These are phyloP conservation scores for Boletus rex-veris DNA, from an alignment of 768 basidiomycete species.

Conservation along the genomic window DNA sequence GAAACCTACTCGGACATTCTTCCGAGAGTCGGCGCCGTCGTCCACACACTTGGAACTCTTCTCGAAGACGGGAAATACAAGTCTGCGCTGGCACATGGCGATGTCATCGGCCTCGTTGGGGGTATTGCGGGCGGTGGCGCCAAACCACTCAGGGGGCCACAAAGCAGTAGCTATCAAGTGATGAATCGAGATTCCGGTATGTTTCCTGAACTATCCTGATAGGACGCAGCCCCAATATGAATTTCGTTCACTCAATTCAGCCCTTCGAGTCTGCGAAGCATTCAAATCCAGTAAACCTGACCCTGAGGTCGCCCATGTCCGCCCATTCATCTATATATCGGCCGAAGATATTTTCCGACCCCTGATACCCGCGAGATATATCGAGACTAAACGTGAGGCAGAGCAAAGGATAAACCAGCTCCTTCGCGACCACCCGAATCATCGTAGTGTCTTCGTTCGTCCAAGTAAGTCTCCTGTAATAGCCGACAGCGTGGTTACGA, in stretches of 20 bases:
- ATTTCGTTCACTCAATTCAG: slow-evolving; percentile 36
- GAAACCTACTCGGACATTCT: slow-evolving; percentile 69
- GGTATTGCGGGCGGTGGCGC: slow-evolving; percentile 42
- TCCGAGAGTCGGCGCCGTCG: slow-evolving; percentile 66
- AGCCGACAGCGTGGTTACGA: slow-evolving; percentile 12
- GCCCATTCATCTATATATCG: slow-evolving; percentile 91
- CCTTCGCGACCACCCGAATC: slow-evolving; percentile 40
- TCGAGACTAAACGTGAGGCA: slow-evolving; percentile 91
- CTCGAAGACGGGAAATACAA: slow-evolving; percentile 85
- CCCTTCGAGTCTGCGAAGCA: slow-evolving; percentile 73
- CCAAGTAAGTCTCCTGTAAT: slow-evolving; percentile 62
- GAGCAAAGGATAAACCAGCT: slow-evolving; percentile 65
- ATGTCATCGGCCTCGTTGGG: slow-evolving; percentile 49
- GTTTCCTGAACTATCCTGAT: slow-evolving; percentile 23
- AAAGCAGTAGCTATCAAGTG: slow-evolving; percentile 60
- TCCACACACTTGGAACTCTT: slow-evolving; percentile 91
- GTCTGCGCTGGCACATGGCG: slow-evolving; percentile 55
- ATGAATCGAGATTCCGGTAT: slow-evolving; percentile 90
- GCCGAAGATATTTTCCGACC: slow-evolving; percentile 87
- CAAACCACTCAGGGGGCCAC: slow-evolving; percentile 57
- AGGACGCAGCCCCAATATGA: slow-evolving; percentile 4
- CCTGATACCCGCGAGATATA: slow-evolving; percentile 79
- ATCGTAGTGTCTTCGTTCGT: slow-evolving; percentile 77
- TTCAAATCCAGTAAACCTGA: slow-evolving; percentile 51
- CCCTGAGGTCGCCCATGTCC: slow-evolving; percentile 29